Base-by-base conservation (phyloP, 1,139 yeast genomes). In the Suhomyces choctaworum region DNA sequence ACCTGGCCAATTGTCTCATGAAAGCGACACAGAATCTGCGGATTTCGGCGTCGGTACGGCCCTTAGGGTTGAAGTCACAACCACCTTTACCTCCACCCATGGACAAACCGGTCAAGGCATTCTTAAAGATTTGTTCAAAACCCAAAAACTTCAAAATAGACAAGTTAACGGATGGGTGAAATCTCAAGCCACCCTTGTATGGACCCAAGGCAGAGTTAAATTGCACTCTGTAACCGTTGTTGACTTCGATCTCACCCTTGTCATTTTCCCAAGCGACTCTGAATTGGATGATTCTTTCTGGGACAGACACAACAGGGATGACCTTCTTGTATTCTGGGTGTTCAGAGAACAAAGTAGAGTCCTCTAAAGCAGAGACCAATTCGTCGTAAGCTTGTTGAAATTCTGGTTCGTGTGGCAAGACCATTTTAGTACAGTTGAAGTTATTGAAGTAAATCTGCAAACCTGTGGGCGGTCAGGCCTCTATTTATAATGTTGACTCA, bases 41-140 rank as follows among this genome's bases (percentile, higher is more conserved):
- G 69, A 92, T 90, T 74, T 92, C 98, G 54, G 73, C 66, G 66
- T 90, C 95, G 40, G 95, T 76, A 70, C 83, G 84, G 58, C 92
- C 95, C 79, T 90, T 90, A 57, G 97, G 96, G 72, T 90, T 88
- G 70, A 92, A 92, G 72, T 92, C 97, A 47, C 96, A 77, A 66
- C 98, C 98, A 80, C 98, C 98, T 70, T 92, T 92, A 73, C 96
- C 98, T 76, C 98, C 98, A 64, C 98, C 98, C 86, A 92, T 89
- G 78, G 83, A 80, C 57, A 90, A 78, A 56, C 97, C 97, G 54
- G 98, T 92, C 59, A 92, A 77, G 37, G 98, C 97, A 63, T 92
- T 92, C 79, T 92, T 92, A 80, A 92, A 92, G 66, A 89, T 89
- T 73, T 92, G 98, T 76, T 92, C 98, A 64, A 87, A 92, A 60